phyloP scores from a whole-genome alignment of 2,329 filamentous ascomycete species.

The Exserohilum turcica region DNA sequence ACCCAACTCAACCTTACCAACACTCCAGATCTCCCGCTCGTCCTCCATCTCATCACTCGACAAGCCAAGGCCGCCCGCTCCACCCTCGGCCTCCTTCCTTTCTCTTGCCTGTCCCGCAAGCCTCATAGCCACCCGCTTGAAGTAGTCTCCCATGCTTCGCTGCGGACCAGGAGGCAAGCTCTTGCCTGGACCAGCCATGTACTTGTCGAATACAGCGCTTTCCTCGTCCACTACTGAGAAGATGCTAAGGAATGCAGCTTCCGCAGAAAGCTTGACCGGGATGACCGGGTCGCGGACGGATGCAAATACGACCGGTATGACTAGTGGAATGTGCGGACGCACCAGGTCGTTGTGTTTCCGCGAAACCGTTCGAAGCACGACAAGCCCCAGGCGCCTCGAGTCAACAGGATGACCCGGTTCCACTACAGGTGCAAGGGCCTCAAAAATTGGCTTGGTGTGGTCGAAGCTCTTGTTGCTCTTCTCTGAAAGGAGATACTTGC shows the following conservation, averaged over 20 bases:
- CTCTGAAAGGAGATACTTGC: slow-evolving; percentile 81
- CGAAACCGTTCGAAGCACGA: slow-evolving; percentile 83
- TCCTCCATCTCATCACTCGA: slow-evolving; percentile 92
- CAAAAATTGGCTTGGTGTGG: slow-evolving; percentile 76
- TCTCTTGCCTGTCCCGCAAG: slow-evolving; percentile 87
- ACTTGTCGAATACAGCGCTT: slow-evolving; percentile 85
- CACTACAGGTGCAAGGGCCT: slow-evolving; percentile 75
- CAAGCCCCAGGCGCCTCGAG: slow-evolving; percentile 82
- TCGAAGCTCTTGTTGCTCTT: slow-evolving; percentile 72
- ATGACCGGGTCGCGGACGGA: slow-evolving; percentile 91
- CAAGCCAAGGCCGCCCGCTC: slow-evolving; percentile 80
- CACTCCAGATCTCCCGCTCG: slow-evolving; percentile 93
- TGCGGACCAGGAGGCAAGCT: slow-evolving; percentile 74
- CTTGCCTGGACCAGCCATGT: slow-evolving; percentile 70
- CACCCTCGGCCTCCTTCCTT: slow-evolving; percentile 88
- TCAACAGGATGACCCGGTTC: slow-evolving; percentile 79
- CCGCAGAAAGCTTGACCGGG: slow-evolving; percentile 91
- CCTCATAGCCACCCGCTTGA: slow-evolving; percentile 86
- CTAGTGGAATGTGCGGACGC: slow-evolving; percentile 76
- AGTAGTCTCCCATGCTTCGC: slow-evolving; percentile 94
- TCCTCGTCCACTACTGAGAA: slow-evolving; percentile 92
- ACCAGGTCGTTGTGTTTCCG: slow-evolving; percentile 79
- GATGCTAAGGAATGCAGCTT: slow-evolving; percentile 89
- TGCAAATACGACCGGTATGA: slow-evolving; percentile 85
- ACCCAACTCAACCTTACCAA: slow-evolving; percentile 84